Evolutionary conservation across 2,329 filamentous ascomycete species (phyloP).

Genomic region (Pleurostoma richardsiae): DNA sequence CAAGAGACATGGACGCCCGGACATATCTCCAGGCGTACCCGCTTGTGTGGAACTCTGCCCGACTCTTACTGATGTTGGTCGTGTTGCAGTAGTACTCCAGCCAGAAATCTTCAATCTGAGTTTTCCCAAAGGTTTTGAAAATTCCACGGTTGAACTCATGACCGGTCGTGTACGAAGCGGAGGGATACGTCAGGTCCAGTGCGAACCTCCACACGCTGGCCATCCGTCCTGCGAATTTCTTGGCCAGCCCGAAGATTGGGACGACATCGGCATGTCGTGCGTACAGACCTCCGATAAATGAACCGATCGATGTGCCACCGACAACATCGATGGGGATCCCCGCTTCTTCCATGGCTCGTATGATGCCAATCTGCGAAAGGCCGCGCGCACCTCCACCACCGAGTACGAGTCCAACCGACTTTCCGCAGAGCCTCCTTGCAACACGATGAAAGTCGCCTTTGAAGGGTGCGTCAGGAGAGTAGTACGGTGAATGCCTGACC

Average conservation of each 20-base stretch:
- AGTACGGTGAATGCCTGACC: slow-evolving; percentile 81
- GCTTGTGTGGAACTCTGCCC: slow-evolving; percentile 87
- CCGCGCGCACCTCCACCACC: slow-evolving; percentile 91
- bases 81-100: slow-evolving; percentile 99
- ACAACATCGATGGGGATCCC: slow-evolving; percentile 95
- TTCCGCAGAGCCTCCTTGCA: slow-evolving; percentile 83
- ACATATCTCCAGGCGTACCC: slow-evolving; percentile 98
- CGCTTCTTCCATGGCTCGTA: slow-evolving; percentile 90
- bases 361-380: slow-evolving; percentile 89
- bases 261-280: slow-evolving; percentile 95
- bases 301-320: slow-evolving; percentile 92
- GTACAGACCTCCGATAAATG: slow-evolving; percentile 92
- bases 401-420: slow-evolving; percentile 88
- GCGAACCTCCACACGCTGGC: slow-evolving; percentile 98
- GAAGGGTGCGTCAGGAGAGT: slow-evolving; percentile 85
- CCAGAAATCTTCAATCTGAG: slow-evolving; percentile 99
- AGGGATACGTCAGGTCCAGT: slow-evolving; percentile 91
- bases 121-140: slow-evolving; percentile 96
- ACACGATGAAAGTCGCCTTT: slow-evolving; percentile 96
- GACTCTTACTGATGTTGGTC: slow-evolving; percentile 94
- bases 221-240: slow-evolving; percentile 99
- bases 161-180: slow-evolving; percentile 93
- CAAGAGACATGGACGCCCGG: slow-evolving; percentile 92
- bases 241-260: slow-evolving; percentile 92
- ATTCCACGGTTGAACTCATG: slow-evolving; percentile 99